These are phyloP conservation scores for Dovyalis caffra DNA, from an alignment of 345 rosid genomes.

Conservation along the genomic window DNA sequence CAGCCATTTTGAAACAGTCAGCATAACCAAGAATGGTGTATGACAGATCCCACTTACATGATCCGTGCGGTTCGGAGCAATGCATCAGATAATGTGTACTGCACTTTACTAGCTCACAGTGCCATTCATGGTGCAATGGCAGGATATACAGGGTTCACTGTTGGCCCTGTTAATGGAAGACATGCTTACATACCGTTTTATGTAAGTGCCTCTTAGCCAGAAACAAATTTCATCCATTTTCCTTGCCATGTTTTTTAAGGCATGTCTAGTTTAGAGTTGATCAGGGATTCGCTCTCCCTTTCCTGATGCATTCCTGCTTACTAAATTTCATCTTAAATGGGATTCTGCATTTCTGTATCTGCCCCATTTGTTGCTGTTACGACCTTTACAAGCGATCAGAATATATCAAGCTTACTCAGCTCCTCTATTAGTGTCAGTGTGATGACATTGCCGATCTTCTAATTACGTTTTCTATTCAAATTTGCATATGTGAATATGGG, in stretches of 20 bases:
- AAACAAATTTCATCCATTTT: not conserved
- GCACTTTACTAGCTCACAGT: constrained; percentile 25
- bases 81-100: constrained; percentile 23
- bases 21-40: not conserved
- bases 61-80: constrained; percentile 26
- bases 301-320: no score
- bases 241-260: not conserved
- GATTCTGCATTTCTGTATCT: not conserved
- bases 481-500: no score
- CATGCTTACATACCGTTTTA: constrained; percentile 19
- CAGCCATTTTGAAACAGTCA: not conserved
- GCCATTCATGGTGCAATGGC: constrained; percentile 31
- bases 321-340: not conserved
- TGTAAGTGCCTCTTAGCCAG: constrained; percentile 7
- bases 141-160: constrained; percentile 27
- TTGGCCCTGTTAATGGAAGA: constrained; percentile 23
- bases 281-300: no score
- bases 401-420: no score
- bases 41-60: constrained; percentile 25
- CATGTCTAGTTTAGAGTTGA: no score
- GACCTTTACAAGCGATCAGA: no score
- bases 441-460: no score
- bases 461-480: no score
- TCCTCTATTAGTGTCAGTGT: no score
- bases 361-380: no score